A percentile compares a stretch with the other conserved stretches of the same genome.
Conservation (phyloP, 140 eudicot species). For the Cichorium intybus region DNA sequence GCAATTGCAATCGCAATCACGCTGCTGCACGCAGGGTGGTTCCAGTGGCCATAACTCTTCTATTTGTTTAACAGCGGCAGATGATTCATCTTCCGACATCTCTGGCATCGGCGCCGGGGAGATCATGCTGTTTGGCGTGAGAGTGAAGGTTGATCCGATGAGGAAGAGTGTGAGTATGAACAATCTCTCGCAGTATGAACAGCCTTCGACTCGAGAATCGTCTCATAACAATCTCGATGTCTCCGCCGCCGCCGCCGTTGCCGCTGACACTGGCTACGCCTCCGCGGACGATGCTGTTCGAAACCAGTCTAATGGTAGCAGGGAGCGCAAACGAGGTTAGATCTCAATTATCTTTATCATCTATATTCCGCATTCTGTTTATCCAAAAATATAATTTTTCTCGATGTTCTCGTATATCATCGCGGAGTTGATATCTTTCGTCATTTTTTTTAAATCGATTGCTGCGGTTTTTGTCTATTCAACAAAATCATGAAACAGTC, state of each 20-base stretch:
- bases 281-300: slow-evolving; percentile 72
- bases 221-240: slow-evolving; percentile 18
- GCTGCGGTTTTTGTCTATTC: background rate
- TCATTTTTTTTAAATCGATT: background rate
- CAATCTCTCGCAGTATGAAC: slow-evolving; percentile 75
- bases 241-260: slow-evolving; percentile 19
- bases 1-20: slow-evolving; percentile 9
- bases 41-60: slow-evolving; percentile 26
- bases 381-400: background rate
- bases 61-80: slow-evolving; percentile 17
- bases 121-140: slow-evolving; percentile 93
- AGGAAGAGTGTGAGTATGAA: slow-evolving; percentile 97
- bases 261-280: slow-evolving; percentile 51
- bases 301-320: slow-evolving; percentile 34
- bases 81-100: slow-evolving; percentile 24
- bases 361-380: background rate
- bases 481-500: background rate
- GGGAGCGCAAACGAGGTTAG: slow-evolving; percentile 94
- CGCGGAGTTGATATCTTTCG: background rate
- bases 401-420: background rate
- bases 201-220: slow-evolving; percentile 29
- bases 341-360: slow-evolving; percentile 12
- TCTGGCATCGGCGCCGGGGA: slow-evolving; percentile 39
- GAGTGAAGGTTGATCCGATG: slow-evolving; percentile 90
- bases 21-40: slow-evolving; percentile 30